These are phyloP conservation scores for Tylopilus rubrobrunneus DNA, from an alignment of 768 basidiomycete genomes.

Conservation along the genomic window DNA sequence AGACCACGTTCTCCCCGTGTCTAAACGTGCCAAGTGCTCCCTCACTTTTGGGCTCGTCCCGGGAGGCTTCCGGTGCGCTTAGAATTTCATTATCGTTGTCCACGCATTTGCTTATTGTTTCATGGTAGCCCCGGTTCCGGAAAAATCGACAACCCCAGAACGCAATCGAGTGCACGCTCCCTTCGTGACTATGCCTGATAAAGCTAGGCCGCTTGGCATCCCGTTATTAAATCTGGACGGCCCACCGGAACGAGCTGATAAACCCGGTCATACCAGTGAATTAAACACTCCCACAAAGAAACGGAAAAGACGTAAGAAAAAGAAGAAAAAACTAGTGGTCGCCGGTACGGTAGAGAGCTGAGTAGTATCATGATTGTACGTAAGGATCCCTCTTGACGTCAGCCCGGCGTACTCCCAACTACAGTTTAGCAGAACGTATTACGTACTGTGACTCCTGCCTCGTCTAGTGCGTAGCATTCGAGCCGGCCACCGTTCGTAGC, in stretches of 20 bases:
- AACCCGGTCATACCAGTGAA: conserved; percentile 13
- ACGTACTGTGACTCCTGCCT: too few relatives aligned
- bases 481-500: background rate
- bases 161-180: conserved; percentile 3
- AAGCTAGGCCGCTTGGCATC: conserved; percentile 18
- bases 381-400: background rate
- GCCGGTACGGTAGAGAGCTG: conserved; percentile 17
- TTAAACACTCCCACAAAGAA: conserved; percentile 46
- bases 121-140: conserved; percentile 16
- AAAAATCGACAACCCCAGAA: background rate
- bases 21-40: background rate
- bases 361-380: conserved; percentile 9
- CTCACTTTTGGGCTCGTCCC: conserved; percentile 2
- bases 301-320: conserved; percentile 45
- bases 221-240: conserved; percentile 57
- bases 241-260: conserved; percentile 32
- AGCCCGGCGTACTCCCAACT: too few relatives aligned
- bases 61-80: conserved; percentile 17
- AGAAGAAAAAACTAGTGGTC: conserved; percentile 41
- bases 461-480: background rate
- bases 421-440: too few relatives aligned
- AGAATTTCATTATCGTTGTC: conserved; percentile 3
- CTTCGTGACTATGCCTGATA: conserved; percentile 8
- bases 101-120: conserved; percentile 12
- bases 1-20: conserved; percentile 1